A percentile compares a stretch with the other conserved stretches of the same genome.
phyloP scores from a whole-genome alignment of 2,329 filamentous ascomycete species.

The Aspergillus sp. region DNA sequence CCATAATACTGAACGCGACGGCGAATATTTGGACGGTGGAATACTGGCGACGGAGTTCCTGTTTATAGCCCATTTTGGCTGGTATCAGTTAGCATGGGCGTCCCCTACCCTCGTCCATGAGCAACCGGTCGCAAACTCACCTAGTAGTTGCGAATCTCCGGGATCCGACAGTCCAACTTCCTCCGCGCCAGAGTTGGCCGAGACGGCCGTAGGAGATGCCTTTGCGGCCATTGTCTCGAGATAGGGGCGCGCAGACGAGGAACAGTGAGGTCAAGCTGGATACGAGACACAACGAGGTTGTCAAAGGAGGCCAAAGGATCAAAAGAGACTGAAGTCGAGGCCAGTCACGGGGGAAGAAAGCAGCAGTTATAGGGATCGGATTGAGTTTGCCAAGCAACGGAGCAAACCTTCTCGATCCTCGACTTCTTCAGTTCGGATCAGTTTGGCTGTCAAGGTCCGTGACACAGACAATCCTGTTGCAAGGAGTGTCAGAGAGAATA shows the following conservation, averaged over 20 bases:
- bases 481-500: background rate
- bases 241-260: background rate
- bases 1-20: constrained; percentile 63
- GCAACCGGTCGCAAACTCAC: constrained; percentile 18
- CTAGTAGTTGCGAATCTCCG: constrained; percentile 28
- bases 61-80: constrained; percentile 54
- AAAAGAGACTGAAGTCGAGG: background rate
- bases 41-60: constrained; percentile 64
- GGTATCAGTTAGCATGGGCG: background rate
- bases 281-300: too few species aligned
- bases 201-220: constrained; percentile 11
- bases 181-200: constrained; percentile 12
- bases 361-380: constrained; percentile 1
- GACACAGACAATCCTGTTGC: background rate
- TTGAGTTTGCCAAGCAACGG: constrained; percentile 3
- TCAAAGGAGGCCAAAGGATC: background rate
- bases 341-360: background rate
- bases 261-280: too few species aligned
- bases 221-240: constrained; percentile 2
- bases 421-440: background rate
- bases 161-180: constrained; percentile 21
- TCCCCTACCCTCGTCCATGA: background rate
- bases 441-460: background rate
- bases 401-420: background rate
- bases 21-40: constrained; percentile 65